Percentiles rank a stretch among this genome's conserved stretches.
phyloP scores from a whole-genome alignment of 192 early-diverging fungal species.

The Anaeromyces robustus region DNA sequence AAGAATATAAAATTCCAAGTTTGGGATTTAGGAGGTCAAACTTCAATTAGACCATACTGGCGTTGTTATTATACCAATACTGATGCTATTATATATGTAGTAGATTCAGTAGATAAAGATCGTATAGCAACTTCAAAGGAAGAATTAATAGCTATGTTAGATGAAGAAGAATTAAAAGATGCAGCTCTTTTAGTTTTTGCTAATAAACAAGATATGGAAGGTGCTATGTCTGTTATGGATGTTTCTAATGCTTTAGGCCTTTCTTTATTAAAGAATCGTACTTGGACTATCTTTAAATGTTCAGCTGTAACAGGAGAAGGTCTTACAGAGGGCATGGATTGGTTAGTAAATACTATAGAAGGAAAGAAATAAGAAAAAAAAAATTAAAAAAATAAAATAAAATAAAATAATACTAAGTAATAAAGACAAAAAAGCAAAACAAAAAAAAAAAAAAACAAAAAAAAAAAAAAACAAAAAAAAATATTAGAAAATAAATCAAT shows the following conservation, averaged over 20 bases:
- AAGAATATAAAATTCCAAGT: conserved; percentile 99
- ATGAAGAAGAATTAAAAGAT: conserved; percentile 84
- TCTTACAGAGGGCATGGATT: conserved; percentile 80
- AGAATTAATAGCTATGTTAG: conserved; percentile 83
- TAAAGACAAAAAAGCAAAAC: not conserved
- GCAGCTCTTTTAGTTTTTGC: conserved; percentile 85
- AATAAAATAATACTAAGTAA: too few relatives aligned
- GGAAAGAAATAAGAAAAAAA: not conserved
- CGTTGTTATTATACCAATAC: conserved; percentile 98
- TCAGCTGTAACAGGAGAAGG: conserved; percentile 91
- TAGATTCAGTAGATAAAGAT: conserved; percentile 83
- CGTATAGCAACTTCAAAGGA: conserved; percentile 74
- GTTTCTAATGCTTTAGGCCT: conserved; percentile 74
- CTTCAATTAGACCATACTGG: conserved; percentile 88
- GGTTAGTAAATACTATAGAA: conserved; percentile 18
- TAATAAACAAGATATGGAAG: conserved; percentile 96
- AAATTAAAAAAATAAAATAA: not conserved
- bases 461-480: not conserved
- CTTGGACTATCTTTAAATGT: conserved; percentile 90
- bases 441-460: not conserved
- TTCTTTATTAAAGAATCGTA: conserved; percentile 66
- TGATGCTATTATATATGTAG: conserved; percentile 96
- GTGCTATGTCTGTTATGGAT: conserved; percentile 78
- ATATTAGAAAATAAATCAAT: too few relatives aligned
- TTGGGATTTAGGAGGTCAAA: conserved; percentile 91